Conservation (phyloP, 805 yeast genomes). For the Candida caryicola region DNA sequence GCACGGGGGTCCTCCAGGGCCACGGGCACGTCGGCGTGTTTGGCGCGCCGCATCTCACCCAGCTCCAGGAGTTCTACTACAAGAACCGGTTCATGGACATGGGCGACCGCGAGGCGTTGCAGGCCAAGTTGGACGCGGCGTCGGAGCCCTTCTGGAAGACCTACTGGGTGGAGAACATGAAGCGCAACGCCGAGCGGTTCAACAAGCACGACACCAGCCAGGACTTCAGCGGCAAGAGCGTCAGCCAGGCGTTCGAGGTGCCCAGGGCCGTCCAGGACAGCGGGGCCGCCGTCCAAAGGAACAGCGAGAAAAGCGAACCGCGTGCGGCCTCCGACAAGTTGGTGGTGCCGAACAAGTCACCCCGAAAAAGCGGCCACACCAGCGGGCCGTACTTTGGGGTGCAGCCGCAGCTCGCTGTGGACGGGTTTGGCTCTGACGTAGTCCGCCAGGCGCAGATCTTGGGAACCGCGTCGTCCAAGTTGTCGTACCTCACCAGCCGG, state of each 20-base stretch:
- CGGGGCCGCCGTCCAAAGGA: constrained; percentile 6
- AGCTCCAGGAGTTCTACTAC: constrained; percentile 52
- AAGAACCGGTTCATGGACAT: constrained; percentile 46
- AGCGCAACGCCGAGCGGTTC: constrained; percentile 35
- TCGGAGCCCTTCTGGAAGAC: constrained; percentile 50
- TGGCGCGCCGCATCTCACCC: constrained; percentile 58
- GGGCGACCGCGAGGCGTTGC: constrained; percentile 24
- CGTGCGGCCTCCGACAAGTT: not conserved
- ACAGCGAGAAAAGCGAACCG: not conserved
- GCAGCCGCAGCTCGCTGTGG: not conserved
- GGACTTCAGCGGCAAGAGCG: constrained; percentile 8
- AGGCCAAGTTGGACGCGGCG: constrained; percentile 27
- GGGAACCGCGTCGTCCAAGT: constrained; percentile 66
- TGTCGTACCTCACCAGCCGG: constrained; percentile 57
- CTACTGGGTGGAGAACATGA: constrained; percentile 48
- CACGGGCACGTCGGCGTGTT: constrained; percentile 38
- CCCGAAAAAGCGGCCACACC: not conserved
- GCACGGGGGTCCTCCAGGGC: constrained; percentile 38
- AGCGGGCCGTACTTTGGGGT: not conserved
- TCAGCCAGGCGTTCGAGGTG: constrained; percentile 17
- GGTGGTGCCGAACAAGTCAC: not conserved
- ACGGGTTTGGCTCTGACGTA: not conserved
- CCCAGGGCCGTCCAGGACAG: constrained; percentile 7
- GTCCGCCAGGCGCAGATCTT: constrained; percentile 37
- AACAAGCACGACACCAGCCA: constrained; percentile 30